Percentiles rank a stretch among this genome's conserved stretches.
Conservation (phyloP, 2,329 filamentous ascomycete genomes). For the Ascocoryne sarcoides region DNA sequence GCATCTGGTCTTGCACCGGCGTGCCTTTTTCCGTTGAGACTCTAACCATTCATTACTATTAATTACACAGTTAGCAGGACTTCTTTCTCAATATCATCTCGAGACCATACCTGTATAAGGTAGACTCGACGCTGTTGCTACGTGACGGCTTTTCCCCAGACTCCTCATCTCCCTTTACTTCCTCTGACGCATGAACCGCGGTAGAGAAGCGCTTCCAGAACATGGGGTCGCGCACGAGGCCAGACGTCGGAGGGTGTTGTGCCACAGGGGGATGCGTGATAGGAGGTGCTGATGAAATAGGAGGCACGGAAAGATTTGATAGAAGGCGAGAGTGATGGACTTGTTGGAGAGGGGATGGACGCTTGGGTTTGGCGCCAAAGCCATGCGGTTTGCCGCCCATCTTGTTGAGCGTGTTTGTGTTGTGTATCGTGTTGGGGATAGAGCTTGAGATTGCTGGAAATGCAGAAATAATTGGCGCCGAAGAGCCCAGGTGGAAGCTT, state of each 20-base stretch:
- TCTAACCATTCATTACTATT: constrained; percentile 26
- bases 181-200: constrained; percentile 24
- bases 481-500: too few relatives aligned
- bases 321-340: constrained; percentile 21
- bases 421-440: too few relatives aligned
- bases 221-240: constrained; percentile 24
- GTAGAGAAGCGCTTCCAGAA: constrained; percentile 29
- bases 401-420: neutral
- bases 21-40: constrained; percentile 26
- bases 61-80: too few relatives aligned
- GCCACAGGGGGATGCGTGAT: neutral
- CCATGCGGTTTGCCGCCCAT: constrained; percentile 20
- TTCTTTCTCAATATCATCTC: too few relatives aligned
- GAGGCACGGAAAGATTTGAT: constrained; percentile 2
- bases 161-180: too few relatives aligned
- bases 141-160: too few relatives aligned
- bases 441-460: too few relatives aligned
- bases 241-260: constrained; percentile 13
- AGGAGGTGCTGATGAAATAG: neutral
- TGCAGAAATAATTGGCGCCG: too few relatives aligned
- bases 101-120: too few relatives aligned
- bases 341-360: constrained; percentile 27
- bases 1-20: constrained; percentile 20
- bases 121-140: too few relatives aligned
- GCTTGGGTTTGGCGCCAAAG: constrained; percentile 12